Base-by-base conservation (phyloP, 352 stramenopile species). In the Phytophthora foliorum region DNA sequence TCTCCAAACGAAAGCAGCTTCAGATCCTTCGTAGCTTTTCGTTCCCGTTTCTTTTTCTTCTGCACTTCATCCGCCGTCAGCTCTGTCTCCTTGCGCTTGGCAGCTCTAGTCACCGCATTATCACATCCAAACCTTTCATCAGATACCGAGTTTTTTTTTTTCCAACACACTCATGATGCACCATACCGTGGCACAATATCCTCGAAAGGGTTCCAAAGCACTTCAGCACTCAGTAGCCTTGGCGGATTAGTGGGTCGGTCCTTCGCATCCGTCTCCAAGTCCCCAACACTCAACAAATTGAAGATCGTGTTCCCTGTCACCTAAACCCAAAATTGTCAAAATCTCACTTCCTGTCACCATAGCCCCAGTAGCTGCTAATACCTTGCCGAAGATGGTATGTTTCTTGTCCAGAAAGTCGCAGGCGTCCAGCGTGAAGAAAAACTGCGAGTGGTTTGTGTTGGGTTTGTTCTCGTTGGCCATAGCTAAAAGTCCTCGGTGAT, bases 381-480 rank as follows among this genome's bases (percentile, higher is more conserved):
- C 79, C 63, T 93, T 93, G 81, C 85, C 86, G 39, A 94, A 94
- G 57, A 99, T 98, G 34, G 98, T 98, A 79, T 99, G 94, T 72
- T 99, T 99, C 29, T 88, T 86, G 69, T 99, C 88, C 19, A 99
- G 79, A 77, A 98, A 98, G 19, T 97, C 84, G 51, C 93, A 97
- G 52, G 94, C 90, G 57, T 98, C 95, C 29, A 99, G 79, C 25
- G 97, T 99, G 64, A 99, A 93, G 81, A 99, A 99, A 81, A 99
- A 99, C 80, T 99, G 97, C 72, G 81, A 94, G 63, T 90, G 81
- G 65, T 97, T 98, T 27, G 90, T 85, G 77, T 96, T 91, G 25
- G 73, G 82, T 63, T 88, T 90, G 74, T 94, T 95, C 57, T 92
- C 78, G 67, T 96, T 97, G 17, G 91, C 94, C 93, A 99, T 98